A percentile compares a stretch with the other conserved stretches of the same genome.
These are phyloP conservation scores for Dactylellina cionopaga DNA, from an alignment of 2,329 filamentous ascomycete genomes.

Conservation along the genomic window DNA sequence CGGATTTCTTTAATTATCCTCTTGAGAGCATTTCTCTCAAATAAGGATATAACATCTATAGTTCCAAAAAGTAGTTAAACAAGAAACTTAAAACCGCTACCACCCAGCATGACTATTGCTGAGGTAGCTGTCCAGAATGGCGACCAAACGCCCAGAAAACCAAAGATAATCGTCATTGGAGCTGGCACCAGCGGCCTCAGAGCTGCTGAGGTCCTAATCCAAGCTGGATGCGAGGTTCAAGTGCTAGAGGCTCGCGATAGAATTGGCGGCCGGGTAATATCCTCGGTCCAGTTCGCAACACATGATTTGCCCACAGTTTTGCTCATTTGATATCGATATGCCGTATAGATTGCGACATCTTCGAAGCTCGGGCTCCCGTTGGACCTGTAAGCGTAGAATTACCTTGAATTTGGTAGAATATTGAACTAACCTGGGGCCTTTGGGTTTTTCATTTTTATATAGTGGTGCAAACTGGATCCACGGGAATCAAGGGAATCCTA, in stretches of 20 bases:
- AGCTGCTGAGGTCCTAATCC: constrained; percentile 74
- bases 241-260: constrained; percentile 75
- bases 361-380: constrained; percentile 45
- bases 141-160: constrained; percentile 57
- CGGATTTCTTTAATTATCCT: constrained; percentile 45
- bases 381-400: constrained; percentile 33
- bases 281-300: constrained; percentile 35
- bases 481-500: constrained; percentile 76
- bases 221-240: constrained; percentile 73
- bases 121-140: constrained; percentile 1
- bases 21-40: not conserved
- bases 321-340: constrained; percentile 59
- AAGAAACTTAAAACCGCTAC: not conserved
- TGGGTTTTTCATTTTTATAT: constrained; percentile 22
- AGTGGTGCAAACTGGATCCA: constrained; percentile 84
- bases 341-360: constrained; percentile 61
- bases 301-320: constrained; percentile 5
- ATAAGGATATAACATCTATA: not conserved
- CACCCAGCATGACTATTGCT: constrained; percentile 29
- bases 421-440: too few species aligned
- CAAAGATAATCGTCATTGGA: constrained; percentile 74
- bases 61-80: not conserved
- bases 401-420: not conserved
- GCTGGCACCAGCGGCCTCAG: constrained; percentile 77
- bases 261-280: constrained; percentile 71